Base-by-base conservation (phyloP, 768 basidiomycete species). In the Kwoniella dendrophila region DNA sequence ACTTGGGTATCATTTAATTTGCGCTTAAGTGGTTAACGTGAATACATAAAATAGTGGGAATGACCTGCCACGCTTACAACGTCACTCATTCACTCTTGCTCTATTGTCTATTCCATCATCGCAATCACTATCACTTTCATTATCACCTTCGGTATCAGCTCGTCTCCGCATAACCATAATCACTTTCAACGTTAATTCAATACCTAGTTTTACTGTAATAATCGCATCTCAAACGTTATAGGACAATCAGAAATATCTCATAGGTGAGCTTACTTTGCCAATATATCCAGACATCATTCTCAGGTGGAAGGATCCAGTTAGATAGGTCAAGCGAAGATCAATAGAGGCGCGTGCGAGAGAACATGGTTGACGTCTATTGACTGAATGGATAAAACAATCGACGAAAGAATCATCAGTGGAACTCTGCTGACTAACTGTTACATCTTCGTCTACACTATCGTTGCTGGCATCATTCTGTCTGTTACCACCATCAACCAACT, bases 341-440 rank as follows among this genome's bases (percentile, higher is more conserved):
- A 22, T 32, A 32, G 49, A 29, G 49, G 49, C 49, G 49, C 49
- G 49, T 51, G 49, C 49, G 49, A 44, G 43, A 22, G 49, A 32
- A 20, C 49, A 32, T 51, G 30, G 18, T 32, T 32, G 49, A 51
- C 34, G 49, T n/a, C n/a, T n/a, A n/a, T n/a, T n/a, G n/a, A n/a
- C n/a, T n/a, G n/a, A n/a, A n/a, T n/a, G n/a, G n/a, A n/a, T n/a
- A n/a, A n/a, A n/a, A n/a, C n/a, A n/a, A n/a, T n/a, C n/a, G n/a
- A n/a, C n/a, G n/a, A n/a, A n/a, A n/a, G n/a, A n/a, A n/a, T n/a
- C n/a, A n/a, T n/a, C n/a, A n/a, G n/a, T n/a, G n/a, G n/a, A n/a
- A n/a, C n/a, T n/a, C n/a, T 51, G 32, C 47, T 48, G 33, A 44
- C 22, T 44, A n/a, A n/a, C n/a, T n/a, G n/a, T n/a, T n/a, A n/a